Evolutionary conservation across 768 basidiomycete species (phyloP), one percentile per base, ranked within the genome.

Genomic region (Piloderma croceum): DNA sequence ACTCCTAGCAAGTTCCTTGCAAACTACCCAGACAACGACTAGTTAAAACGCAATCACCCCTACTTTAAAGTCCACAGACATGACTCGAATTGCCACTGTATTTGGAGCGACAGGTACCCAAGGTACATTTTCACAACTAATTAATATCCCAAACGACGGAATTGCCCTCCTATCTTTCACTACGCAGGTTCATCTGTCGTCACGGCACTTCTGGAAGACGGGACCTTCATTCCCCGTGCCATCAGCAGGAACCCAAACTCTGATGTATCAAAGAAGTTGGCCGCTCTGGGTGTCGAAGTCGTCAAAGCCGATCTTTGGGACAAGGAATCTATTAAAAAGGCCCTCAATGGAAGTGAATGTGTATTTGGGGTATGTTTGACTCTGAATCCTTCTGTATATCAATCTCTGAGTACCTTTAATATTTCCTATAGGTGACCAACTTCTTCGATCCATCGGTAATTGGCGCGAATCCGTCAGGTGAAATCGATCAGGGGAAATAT

Each of bases 31-130:
- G n/a, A n/a, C n/a, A n/a, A n/a, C n/a, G n/a, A n/a, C n/a, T n/a
- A n/a, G n/a, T n/a, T n/a, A n/a, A n/a, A n/a, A n/a, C n/a, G n/a
- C n/a, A n/a, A n/a, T n/a, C n/a, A n/a, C n/a, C n/a, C n/a, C n/a
- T n/a, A n/a, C n/a, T n/a, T n/a, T n/a, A n/a, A n/a, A n/a, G n/a
- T n/a, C n/a, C 27, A 9, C 27, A 9, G 27, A 29, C 9, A 29
- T 29, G 27, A 15, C 38, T 20, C 58, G 56, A 7, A 42, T 63
- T 24, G 52, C 63, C 23, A 52, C 52, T 4, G 60, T 67, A 22
- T 53, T 62, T 15, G 64, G 66, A 21, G 63, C 65, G 2, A 67
- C 64, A 13, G 65, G 65, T 10, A 42, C 41, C 9, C 62, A 67
- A 55, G 65, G 65, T 52, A 45, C 46, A 11, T 45, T 36, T 17